phyloP scores from a whole-genome alignment of 2,329 filamentous ascomycete species.

The Orbilia oligospora region DNA sequence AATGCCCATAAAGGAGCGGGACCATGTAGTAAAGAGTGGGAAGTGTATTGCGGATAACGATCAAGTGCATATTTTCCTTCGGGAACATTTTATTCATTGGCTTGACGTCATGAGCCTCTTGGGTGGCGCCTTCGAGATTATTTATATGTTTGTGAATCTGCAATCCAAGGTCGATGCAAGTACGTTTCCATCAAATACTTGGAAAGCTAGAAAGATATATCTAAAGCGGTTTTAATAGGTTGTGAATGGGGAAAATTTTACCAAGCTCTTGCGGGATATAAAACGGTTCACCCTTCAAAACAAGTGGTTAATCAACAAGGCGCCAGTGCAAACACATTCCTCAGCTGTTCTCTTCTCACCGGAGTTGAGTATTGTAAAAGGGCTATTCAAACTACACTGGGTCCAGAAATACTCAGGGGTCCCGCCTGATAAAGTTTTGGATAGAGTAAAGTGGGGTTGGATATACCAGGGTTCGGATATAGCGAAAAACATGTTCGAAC shows the following conservation, averaged over 20 bases:
- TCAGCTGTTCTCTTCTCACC: conserved; percentile 8
- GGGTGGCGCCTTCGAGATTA: background rate
- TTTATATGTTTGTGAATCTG: too few relatives aligned
- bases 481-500: too few relatives aligned
- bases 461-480: too few relatives aligned
- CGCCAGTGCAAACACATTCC: background rate
- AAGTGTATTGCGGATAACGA: background rate
- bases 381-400: too few relatives aligned
- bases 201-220: too few relatives aligned
- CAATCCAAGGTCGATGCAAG: background rate
- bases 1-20: background rate
- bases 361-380: too few relatives aligned
- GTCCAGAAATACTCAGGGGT: too few relatives aligned
- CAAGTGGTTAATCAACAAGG: conserved; percentile 1
- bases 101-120: conserved; percentile 52
- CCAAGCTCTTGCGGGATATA: conserved; percentile 58
- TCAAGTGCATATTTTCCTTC: background rate
- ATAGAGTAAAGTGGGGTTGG: too few relatives aligned
- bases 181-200: background rate
- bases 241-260: background rate
- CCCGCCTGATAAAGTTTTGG: too few relatives aligned
- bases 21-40: background rate
- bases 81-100: conserved; percentile 1
- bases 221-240: background rate
- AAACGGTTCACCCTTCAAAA: conserved; percentile 58